A percentile compares a stretch with the other conserved stretches of the same genome.
phyloP scores from a whole-genome alignment of 2,329 filamentous ascomycete species.

The Beauveria bassiana region DNA sequence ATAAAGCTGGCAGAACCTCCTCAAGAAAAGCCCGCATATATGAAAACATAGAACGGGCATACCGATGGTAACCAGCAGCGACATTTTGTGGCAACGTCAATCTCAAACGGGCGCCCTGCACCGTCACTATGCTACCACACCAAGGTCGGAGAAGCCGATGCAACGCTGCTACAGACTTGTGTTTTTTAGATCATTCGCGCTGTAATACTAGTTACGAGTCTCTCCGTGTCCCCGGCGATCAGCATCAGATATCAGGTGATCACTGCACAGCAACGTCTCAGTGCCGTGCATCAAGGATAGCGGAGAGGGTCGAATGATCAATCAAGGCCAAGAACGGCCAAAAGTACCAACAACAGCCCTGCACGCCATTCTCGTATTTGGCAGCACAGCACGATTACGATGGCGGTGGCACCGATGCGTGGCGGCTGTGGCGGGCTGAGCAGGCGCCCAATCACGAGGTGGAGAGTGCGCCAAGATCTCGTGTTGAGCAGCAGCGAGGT shows the following conservation, averaged over 20 bases:
- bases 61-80: no score
- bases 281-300: neutral
- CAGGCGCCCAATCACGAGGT: conserved; percentile 1
- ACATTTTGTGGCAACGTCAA: no score
- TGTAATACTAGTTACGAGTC: neutral
- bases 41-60: no score
- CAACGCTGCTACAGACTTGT: neutral
- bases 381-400: neutral
- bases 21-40: no score
- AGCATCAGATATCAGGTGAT: neutral
- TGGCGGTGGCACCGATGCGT: neutral
- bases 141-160: neutral
- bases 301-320: neutral
- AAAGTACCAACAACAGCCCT: neutral
- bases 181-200: neutral
- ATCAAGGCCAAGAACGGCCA: neutral
- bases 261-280: neutral
- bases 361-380: conserved; percentile 3
- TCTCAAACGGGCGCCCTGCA: neutral
- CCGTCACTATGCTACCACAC: neutral
- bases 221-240: neutral
- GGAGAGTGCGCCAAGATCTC: conserved; percentile 4
- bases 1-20: no score
- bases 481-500: conserved; percentile 4
- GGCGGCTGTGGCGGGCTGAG: neutral